phyloP scores from a whole-genome alignment of 768 basidiomycete genomes.

The Psilocybe cubensis region DNA sequence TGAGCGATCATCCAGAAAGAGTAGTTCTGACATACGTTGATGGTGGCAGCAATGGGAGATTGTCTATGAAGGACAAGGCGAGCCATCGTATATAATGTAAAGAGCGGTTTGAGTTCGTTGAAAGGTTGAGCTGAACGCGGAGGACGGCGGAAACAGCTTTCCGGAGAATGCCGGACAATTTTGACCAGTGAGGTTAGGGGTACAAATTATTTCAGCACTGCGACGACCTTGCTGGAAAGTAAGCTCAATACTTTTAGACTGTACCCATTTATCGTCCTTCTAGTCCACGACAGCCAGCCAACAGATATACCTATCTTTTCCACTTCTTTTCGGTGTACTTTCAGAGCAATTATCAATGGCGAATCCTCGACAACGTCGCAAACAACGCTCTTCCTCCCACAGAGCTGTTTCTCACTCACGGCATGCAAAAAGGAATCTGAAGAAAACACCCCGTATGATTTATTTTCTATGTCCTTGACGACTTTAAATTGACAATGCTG shows the following conservation, averaged over 20 bases:
- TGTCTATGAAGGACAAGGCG: slow-evolving; percentile 42
- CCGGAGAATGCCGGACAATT: slow-evolving; percentile 33
- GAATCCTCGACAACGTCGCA: slow-evolving; percentile 92
- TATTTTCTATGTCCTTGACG: not conserved
- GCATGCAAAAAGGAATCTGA: slow-evolving; percentile 73
- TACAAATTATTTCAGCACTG: not conserved
- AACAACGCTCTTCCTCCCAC: slow-evolving; percentile 78
- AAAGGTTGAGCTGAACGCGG: slow-evolving; percentile 23
- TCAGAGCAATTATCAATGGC: slow-evolving; percentile 58
- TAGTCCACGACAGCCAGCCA: not conserved
- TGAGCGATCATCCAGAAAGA: slow-evolving; percentile 7
- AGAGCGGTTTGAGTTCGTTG: slow-evolving; percentile 2
- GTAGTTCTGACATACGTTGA: slow-evolving; percentile 35
- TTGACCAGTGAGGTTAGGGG: slow-evolving; percentile 5
- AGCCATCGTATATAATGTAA: slow-evolving; percentile 39
- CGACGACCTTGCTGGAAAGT: not conserved
- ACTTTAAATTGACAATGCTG: slow-evolving; percentile 13
- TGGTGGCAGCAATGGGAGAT: slow-evolving; percentile 37
- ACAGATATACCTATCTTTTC: not conserved
- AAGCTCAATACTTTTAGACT: not conserved
- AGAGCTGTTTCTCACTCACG: slow-evolving; percentile 74
- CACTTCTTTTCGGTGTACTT: not conserved
- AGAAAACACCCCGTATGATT: slow-evolving; percentile 75
- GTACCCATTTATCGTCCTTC: not conserved
- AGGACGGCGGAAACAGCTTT: slow-evolving; percentile 30